These are phyloP conservation scores for Protomyces inouyei DNA, from an alignment of 1,139 yeast species.

Conservation along the genomic window DNA sequence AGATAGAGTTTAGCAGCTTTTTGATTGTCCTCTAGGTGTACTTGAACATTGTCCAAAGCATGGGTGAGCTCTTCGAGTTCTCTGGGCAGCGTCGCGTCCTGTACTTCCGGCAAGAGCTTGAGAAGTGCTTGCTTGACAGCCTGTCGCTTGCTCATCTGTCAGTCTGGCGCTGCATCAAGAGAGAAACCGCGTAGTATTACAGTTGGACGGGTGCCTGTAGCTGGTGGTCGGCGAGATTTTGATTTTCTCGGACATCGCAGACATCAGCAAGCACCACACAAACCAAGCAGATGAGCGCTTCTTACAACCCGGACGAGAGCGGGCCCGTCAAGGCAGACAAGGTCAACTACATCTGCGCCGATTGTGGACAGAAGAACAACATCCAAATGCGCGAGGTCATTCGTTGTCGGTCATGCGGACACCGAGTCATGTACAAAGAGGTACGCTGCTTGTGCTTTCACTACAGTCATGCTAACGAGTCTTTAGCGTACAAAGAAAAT, in stretches of 20 bases:
- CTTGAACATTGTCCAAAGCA: not conserved
- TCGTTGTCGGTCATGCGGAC: slow-evolving; percentile 98
- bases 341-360: slow-evolving; percentile 76
- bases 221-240: not conserved
- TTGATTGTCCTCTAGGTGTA: not conserved
- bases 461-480: not conserved
- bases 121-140: not conserved
- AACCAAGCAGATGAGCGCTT: not conserved
- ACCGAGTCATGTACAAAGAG: slow-evolving; percentile 92
- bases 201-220: not conserved
- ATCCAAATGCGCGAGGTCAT: slow-evolving; percentile 93
- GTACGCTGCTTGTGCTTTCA: not conserved
- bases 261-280: not conserved
- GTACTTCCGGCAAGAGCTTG: not conserved
- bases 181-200: no score
- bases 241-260: not conserved
- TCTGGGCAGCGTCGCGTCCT: not conserved
- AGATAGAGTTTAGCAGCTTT: not conserved
- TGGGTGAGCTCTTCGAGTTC: not conserved
- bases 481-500: slow-evolving; percentile 22
- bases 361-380: slow-evolving; percentile 86
- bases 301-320: not conserved
- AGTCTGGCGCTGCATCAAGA: not conserved
- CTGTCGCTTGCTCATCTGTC: not conserved
- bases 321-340: not conserved